Evolutionary conservation across 2,329 filamentous ascomycete species (phyloP), one percentile per base, ranked within the genome.

Genomic region (Stagonosporopsis rhizophila): DNA sequence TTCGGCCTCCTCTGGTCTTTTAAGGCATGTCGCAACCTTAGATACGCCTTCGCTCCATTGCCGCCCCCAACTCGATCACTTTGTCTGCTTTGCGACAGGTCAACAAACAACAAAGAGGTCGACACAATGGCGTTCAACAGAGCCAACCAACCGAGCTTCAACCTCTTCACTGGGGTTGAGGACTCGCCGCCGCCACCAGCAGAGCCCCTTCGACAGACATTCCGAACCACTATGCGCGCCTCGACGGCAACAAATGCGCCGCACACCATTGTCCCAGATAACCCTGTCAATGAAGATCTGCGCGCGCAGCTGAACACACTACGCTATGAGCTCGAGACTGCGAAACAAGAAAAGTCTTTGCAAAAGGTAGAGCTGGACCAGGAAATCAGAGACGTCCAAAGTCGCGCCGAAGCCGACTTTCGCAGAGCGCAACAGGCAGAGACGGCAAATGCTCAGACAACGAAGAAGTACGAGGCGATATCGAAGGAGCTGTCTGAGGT

Each of bases 251-350:
- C 71, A 39, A 73, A 70, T 64, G 75, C 64, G 53, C 67, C 68
- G 60, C 72, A 75, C 50, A 73, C 70, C 3, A 67, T 75, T 15
- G 67, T 74, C n/a, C 62, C 76, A 41, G 68, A 77, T 25, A 78
- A 81, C 52, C 70, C 74, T 61, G 71, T 74, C 65, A 88, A 85
- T 57, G 93, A 98, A 69, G 89, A 93, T 62, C 82, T 98, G 23
- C 93, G 94, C 70, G 91, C 94, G 2, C 92, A 97, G 76, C 82
- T 98, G 38, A 95, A 93, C 59, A 91, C 92, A 0, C 80, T 97
- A 46, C 89, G 88, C 59, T 99, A 97, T 78, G 91, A 94, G 56
- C 83, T 96, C 63, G 90, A 92, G 68, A 94, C 90, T 17, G 80
- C 91, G 49, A 93, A 94, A 68, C 91, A 96, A 66, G 94, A 98